Base-by-base conservation (phyloP, 768 basidiomycete genomes). In the Zangia roseola region DNA sequence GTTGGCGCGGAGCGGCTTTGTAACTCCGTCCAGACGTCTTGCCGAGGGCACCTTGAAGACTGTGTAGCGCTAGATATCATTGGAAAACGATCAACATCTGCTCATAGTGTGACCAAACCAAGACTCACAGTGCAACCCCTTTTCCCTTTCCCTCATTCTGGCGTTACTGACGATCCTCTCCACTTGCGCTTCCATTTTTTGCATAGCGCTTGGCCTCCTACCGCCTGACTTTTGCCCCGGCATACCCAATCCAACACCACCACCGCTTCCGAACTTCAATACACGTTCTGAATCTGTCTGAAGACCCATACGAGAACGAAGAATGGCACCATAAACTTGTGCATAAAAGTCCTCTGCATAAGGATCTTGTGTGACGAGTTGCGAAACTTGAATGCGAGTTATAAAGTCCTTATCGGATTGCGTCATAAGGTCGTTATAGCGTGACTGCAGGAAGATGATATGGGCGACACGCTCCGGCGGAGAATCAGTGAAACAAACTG, bases 401-500 rank as follows among this genome's bases (percentile, higher is more conserved):
- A 99, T 98, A 65, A 98, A 99, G 64, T 98, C 97, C 72, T 98
- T 98, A 76, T 99, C 97, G 10, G 91, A 94, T 70, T 94, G 92
- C 4, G 92, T 93, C 93, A 95, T 95, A 31, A 94, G 77, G 66
- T 94, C 91, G 58, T 95, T 95, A 63, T 94, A 94, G 51, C 90
- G 84, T 52, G 93, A 82, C 92, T 93, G 44, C 9, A 55, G 17
- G 14, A 38, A 24, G 17, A 28, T 1, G 4, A 23, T 49, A 21
- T 39, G 5, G 16, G 30, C 53, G 10, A 46, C 19, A 36, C 17
- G 3, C 20, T 43, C 13, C 34, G 17, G n/a, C 16, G 25, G 33
- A 23, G 41, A 34, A 40, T 43, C 5, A 25, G 34, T 33, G 30
- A 34, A 8, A 26, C 4, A 17, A 6, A 69, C 74, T 40, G 58